These are phyloP conservation scores for Neocucurbitaria cava DNA, from an alignment of 2,329 filamentous ascomycete species.

Conservation along the genomic window DNA sequence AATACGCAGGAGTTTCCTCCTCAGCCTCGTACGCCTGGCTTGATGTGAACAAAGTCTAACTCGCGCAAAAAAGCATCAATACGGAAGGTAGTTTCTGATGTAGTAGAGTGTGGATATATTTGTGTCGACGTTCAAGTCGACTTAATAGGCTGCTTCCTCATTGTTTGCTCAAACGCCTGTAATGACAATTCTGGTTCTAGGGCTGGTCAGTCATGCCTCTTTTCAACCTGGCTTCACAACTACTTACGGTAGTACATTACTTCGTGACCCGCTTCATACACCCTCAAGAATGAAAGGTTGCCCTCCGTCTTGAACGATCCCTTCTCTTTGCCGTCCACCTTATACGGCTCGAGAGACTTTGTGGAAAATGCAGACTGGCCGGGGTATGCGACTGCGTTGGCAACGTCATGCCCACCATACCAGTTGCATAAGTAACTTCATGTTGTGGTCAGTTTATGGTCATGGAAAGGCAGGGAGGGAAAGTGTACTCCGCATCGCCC, in stretches of 20 bases:
- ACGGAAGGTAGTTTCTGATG: too few species aligned
- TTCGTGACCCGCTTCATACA: constrained; percentile 55
- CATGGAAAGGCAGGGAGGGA: background rate
- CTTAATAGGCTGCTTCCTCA: constrained; percentile 46
- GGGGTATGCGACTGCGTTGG: constrained; percentile 45
- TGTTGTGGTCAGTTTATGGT: background rate
- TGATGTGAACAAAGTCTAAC: too few species aligned
- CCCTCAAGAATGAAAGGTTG: constrained; percentile 62
- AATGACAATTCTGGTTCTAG: constrained; percentile 53
- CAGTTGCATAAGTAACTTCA: constrained; percentile 49
- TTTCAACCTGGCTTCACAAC: background rate
- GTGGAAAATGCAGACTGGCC: constrained; percentile 53
- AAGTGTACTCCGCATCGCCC: constrained; percentile 54
- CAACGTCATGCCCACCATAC: constrained; percentile 49
- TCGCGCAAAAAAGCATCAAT: too few species aligned
- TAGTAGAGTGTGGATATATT: too few species aligned
- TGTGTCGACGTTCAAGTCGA: constrained; percentile 38
- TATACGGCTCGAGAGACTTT: constrained; percentile 46
- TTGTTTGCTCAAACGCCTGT: constrained; percentile 58
- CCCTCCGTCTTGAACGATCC: constrained; percentile 70
- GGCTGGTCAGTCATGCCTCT: background rate
- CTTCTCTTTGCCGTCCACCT: constrained; percentile 54
- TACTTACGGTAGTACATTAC: constrained; percentile 57
- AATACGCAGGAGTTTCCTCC: too few species aligned
- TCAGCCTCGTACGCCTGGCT: too few species aligned